Evolutionary conservation across 305 asterid genomes (phyloP).

Genomic region (Euphrasia arctica): DNA sequence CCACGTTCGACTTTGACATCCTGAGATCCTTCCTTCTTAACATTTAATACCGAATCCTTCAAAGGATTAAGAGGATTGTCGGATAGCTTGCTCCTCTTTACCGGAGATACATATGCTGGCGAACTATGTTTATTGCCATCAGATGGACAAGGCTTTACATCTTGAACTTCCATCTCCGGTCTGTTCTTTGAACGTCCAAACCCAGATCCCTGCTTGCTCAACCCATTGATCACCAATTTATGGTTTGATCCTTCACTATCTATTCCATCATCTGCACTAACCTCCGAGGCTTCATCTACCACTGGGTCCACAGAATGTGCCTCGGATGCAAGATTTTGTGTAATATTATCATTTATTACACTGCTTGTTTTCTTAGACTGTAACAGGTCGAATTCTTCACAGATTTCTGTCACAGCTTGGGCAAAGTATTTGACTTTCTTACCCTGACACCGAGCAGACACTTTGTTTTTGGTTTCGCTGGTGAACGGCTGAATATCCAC

Average conservation of each 20-base stretch:
- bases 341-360: constrained; percentile 41
- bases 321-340: constrained; percentile 44
- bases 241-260: constrained; percentile 31
- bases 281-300: constrained; percentile 40
- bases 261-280: constrained; percentile 32
- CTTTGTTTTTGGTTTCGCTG: constrained; percentile 58
- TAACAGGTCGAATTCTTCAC: constrained; percentile 65
- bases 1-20: constrained; percentile 30
- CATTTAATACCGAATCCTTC: constrained; percentile 35
- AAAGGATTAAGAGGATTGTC: constrained; percentile 30
- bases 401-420: constrained; percentile 80
- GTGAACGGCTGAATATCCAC: constrained; percentile 86
- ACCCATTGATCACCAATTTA: constrained; percentile 38
- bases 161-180: constrained; percentile 37
- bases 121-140: constrained; percentile 33
- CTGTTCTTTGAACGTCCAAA: constrained; percentile 42
- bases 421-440: constrained; percentile 65
- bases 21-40: constrained; percentile 29
- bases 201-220: constrained; percentile 34
- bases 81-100: constrained; percentile 37
- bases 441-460: constrained; percentile 65
- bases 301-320: constrained; percentile 39
- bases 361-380: constrained; percentile 44
- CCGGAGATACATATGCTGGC: constrained; percentile 35
- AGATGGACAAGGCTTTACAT: constrained; percentile 31